Base-by-base conservation (phyloP, 257 asterid genomes). In the Solanum arcanum region DNA sequence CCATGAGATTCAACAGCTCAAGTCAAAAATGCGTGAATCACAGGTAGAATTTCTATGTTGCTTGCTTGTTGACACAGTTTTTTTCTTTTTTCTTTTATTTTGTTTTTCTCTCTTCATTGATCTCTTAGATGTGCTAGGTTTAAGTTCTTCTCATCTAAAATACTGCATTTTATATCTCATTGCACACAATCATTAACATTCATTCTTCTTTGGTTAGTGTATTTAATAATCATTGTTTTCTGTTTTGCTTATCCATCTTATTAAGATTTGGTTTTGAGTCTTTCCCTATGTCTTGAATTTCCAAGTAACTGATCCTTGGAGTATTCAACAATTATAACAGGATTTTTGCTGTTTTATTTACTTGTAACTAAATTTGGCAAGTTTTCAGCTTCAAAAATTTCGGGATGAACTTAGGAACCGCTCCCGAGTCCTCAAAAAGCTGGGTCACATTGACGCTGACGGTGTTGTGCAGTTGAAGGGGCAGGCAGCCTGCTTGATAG, bases 401-500 rank as follows among this genome's bases (percentile, higher is more conserved):
- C 96, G 98, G 18, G 96, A 96, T 88, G 99, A 97, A 91, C 99
- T 97, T 86, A 97, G 94, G 89, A 97, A 96, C 87, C 98, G 99
- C 12, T 97, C 98, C 15, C 94, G 96, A 87, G 99, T 97, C 85
- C 94, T 97, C 83, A 94, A 93, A 89, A 95, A 90, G 91, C 93
- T 97, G 89, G 99, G 99, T 59, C 98, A 97, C 88, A 93, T 97
- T 87, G 99, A 94, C 87, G 85, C 91, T 85, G 99, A 97, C 88
- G 93, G 97, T 21, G 93, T 97, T 56, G 98, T 96, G 85, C 99
- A 93, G 91, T 90, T 96, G 94, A 97, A 97, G 90, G 99, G 99
- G 74, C 94, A 98, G 35, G 99, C 99, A 68, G 99, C 99, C 91
- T 96, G 98, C 94, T 92, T 96, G 89, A 95, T 97, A 89, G 99